A percentile compares a stretch with the other conserved stretches of the same genome.
phyloP scores from a whole-genome alignment of 805 yeast genomes.

The Pichia manshurica region DNA sequence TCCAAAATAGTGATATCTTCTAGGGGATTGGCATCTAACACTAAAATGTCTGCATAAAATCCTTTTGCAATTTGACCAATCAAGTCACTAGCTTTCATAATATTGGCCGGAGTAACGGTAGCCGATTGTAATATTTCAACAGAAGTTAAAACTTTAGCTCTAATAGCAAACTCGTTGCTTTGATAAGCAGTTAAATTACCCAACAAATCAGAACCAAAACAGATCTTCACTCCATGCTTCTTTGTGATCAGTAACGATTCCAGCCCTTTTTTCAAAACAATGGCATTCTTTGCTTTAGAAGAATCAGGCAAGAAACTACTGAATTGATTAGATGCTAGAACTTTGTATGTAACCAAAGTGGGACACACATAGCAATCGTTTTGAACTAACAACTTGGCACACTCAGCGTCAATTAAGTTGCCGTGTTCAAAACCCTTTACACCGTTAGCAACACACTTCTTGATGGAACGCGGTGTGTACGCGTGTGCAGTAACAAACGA shows the following conservation, averaged over 20 bases:
- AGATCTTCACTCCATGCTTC: constrained; percentile 21
- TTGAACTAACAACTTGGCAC: constrained; percentile 25
- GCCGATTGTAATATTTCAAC: constrained; percentile 26
- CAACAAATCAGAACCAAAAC: constrained; percentile 27
- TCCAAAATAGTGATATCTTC: constrained; percentile 23
- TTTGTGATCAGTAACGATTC: constrained; percentile 20
- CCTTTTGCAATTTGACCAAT: constrained; percentile 27
- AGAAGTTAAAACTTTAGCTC: constrained; percentile 22
- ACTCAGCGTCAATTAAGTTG: constrained; percentile 24
- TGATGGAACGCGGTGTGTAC: constrained; percentile 24
- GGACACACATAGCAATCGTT: constrained; percentile 25
- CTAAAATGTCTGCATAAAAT: constrained; percentile 24
- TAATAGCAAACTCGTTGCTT: constrained; percentile 25
- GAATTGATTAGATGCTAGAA: constrained; percentile 27
- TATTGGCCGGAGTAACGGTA: constrained; percentile 26
- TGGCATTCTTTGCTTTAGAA: constrained; percentile 18
- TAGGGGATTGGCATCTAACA: constrained; percentile 24
- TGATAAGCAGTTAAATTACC: constrained; percentile 25
- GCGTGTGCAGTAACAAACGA: constrained; percentile 29
- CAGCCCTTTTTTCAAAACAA: constrained; percentile 23
- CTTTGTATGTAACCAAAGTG: constrained; percentile 27
- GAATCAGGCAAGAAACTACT: constrained; percentile 18
- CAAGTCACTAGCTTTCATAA: constrained; percentile 14
- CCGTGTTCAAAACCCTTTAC: constrained; percentile 30
- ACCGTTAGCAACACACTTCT: constrained; percentile 24